Conservation (phyloP, 192 early-diverging fungal genomes). For the Entomortierella chlamydospora region DNA sequence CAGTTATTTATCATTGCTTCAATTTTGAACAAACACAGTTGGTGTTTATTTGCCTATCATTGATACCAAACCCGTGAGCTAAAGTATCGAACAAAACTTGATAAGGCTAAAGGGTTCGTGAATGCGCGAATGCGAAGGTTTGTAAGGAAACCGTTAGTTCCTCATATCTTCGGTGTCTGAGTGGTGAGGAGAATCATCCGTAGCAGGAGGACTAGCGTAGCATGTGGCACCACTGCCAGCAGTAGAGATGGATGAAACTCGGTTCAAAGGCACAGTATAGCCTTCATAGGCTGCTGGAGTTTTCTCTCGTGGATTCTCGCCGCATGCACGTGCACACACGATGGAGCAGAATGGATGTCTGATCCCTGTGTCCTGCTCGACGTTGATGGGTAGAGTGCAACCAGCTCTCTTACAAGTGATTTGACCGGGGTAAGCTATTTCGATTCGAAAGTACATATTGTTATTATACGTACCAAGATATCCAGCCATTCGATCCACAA, state of each 20-base stretch:
- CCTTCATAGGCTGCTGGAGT: background rate
- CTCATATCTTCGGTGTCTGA: background rate
- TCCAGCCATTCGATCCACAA: background rate
- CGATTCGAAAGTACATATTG: background rate
- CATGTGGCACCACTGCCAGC: background rate
- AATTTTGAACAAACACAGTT: background rate
- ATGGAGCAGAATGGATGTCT: constrained; percentile 33
- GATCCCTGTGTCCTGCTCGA: constrained; percentile 3
- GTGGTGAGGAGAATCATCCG: background rate
- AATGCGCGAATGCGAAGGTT: background rate
- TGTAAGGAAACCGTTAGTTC: background rate
- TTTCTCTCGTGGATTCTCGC: constrained; percentile 20
- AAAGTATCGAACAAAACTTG: no score
- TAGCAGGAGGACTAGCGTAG: background rate
- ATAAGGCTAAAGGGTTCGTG: no score
- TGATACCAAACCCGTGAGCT: no score
- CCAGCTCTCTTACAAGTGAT: constrained; percentile 10
- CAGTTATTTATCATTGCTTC: background rate
- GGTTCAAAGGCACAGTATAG: background rate
- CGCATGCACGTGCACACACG: constrained; percentile 26
- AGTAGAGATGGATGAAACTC: background rate
- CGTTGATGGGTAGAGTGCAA: constrained; percentile 25
- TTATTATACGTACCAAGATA: background rate
- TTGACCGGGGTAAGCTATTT: constrained; percentile 17
- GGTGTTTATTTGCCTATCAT: no score